A percentile compares a stretch with the other conserved stretches of the same genome.
phyloP scores from a whole-genome alignment of 495 filamentous ascomycete species.

The Lasiosphaeria hispida region DNA sequence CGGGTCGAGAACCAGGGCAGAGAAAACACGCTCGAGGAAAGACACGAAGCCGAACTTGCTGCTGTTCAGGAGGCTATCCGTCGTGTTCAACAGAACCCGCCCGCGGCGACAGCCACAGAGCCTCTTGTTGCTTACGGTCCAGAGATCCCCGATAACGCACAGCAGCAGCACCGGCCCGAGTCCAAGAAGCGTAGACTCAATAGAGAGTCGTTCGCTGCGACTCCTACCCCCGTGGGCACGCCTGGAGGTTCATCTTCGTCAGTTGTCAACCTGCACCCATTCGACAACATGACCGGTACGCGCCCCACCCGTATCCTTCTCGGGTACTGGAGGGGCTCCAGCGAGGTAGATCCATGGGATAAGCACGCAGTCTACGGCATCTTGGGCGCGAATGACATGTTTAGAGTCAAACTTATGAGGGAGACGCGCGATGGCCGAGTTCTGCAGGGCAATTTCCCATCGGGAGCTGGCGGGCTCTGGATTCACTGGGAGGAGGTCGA shows the following conservation, averaged over 20 bases:
- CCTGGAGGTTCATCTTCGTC: neutral
- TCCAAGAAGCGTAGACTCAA: constrained; percentile 39
- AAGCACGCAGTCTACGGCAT: constrained; percentile 54
- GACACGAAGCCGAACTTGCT: constrained; percentile 13
- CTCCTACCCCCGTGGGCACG: too few species aligned
- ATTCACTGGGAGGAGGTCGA: constrained; percentile 54
- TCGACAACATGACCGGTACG: constrained; percentile 25
- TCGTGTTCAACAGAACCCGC: constrained; percentile 33
- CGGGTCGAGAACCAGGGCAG: constrained; percentile 32
- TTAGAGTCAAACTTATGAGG: constrained; percentile 50
- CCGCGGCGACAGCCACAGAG: constrained; percentile 33
- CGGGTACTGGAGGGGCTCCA: constrained; percentile 50
- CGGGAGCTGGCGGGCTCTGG: constrained; percentile 52
- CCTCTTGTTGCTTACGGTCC: constrained; percentile 43
- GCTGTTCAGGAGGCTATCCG: constrained; percentile 42
- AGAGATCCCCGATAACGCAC: constrained; percentile 39
- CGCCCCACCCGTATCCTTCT: constrained; percentile 49
- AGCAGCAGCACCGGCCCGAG: constrained; percentile 29
- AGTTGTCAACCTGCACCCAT: neutral
- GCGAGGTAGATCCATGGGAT: constrained; percentile 32
- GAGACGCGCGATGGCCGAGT: constrained; percentile 49
- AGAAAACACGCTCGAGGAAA: constrained; percentile 32
- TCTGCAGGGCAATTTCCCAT: constrained; percentile 49
- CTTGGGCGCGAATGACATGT: constrained; percentile 52
- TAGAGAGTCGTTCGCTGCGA: too few species aligned